Conservation (phyloP, 371 early-diverging fungal species). For the Lichtheimia ornata region DNA sequence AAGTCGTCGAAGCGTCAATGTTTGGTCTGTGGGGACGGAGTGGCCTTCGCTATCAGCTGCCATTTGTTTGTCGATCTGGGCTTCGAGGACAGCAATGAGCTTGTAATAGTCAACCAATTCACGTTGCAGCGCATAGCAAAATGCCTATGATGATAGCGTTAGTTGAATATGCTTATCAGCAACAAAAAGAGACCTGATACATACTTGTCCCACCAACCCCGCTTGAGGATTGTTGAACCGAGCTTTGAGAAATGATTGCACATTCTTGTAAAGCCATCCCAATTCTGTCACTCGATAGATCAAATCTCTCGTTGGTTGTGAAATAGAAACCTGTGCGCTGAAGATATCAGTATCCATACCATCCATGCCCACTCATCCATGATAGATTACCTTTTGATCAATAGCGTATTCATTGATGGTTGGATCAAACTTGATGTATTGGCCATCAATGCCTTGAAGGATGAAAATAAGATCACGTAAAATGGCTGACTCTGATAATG, state of each 20-base stretch:
- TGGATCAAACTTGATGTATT: constrained; percentile 68
- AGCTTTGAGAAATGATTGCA: constrained; percentile 50
- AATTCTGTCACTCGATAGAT: constrained; percentile 63
- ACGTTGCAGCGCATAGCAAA: constrained; percentile 76
- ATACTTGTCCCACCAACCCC: constrained; percentile 69
- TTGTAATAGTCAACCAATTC: constrained; percentile 83
- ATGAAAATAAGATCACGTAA: constrained; percentile 88
- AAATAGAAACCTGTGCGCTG: constrained; percentile 42
- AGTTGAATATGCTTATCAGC: background rate
- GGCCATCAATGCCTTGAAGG: constrained; percentile 94
- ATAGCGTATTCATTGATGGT: constrained; percentile 50
- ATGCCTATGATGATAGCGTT: constrained; percentile 55
- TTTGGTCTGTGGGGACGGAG: constrained; percentile 36
- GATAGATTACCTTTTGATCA: constrained; percentile 39
- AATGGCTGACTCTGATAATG: constrained; percentile 66
- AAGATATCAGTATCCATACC: constrained; percentile 7
- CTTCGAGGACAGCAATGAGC: constrained; percentile 84
- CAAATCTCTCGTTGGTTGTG: constrained; percentile 60
- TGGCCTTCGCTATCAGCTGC: background rate
- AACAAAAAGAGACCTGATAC: background rate
- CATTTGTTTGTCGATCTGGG: constrained; percentile 63
- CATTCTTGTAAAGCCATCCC: constrained; percentile 70
- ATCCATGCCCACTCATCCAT: constrained; percentile 13
- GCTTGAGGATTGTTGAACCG: constrained; percentile 44
- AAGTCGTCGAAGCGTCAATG: constrained; percentile 81